These are phyloP conservation scores for Exophiala viscosa DNA, from an alignment of 2,329 filamentous ascomycete genomes.

Conservation along the genomic window DNA sequence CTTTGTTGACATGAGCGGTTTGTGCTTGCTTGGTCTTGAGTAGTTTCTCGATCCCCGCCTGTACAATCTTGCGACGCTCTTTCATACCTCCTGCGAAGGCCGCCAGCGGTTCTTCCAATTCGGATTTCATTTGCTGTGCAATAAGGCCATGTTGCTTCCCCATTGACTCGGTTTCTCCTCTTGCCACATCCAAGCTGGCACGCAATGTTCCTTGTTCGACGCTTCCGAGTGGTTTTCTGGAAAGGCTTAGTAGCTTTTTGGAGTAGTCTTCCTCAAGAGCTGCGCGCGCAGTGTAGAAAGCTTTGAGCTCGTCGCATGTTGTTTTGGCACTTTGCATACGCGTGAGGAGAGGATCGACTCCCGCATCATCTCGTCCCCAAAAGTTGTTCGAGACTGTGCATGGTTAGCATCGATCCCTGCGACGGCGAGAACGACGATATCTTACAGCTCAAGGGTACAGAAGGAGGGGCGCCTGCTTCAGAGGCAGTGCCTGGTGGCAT, in stretches of 20 bases:
- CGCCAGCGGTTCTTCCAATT: conserved; percentile 86
- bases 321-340: conserved; percentile 94
- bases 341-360: conserved; percentile 83
- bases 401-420: not conserved
- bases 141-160: conserved; percentile 89
- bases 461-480: conserved; percentile 23
- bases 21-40: conserved; percentile 92
- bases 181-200: conserved; percentile 78
- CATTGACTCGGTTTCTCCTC: conserved; percentile 87
- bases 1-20: conserved; percentile 88
- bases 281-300: conserved; percentile 86
- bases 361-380: conserved; percentile 98
- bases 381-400: conserved; percentile 84
- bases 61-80: conserved; percentile 92
- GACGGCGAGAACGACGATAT: not conserved
- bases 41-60: conserved; percentile 88
- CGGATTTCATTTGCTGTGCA: conserved; percentile 89
- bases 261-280: conserved; percentile 97
- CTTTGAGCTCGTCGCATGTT: conserved; percentile 87
- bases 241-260: conserved; percentile 78
- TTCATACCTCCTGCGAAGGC: conserved; percentile 95
- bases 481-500: conserved; percentile 21
- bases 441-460: conserved; percentile 26
- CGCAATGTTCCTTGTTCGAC: conserved; percentile 80
- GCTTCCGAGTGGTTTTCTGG: conserved; percentile 83